These are phyloP conservation scores for Wickerhamomyces alni DNA, from an alignment of 805 yeast genomes.

Conservation along the genomic window DNA sequence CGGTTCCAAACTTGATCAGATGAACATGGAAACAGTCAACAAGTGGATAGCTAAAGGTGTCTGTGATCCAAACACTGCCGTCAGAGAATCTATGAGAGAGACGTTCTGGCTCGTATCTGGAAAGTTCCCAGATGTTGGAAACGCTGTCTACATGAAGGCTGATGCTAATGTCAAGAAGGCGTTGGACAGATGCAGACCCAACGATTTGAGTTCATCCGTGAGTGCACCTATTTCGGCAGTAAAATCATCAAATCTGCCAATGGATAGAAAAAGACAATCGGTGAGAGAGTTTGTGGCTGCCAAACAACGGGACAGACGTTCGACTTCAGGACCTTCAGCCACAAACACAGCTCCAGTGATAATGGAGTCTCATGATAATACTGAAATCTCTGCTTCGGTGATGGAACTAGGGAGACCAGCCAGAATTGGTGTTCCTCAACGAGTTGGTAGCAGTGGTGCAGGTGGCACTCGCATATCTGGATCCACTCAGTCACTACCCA, in stretches of 20 bases:
- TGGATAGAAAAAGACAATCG: slow-evolving; percentile 34
- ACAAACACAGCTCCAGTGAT: slow-evolving; percentile 9
- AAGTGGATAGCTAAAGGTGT: slow-evolving; percentile 55
- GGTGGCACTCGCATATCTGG: slow-evolving; percentile 15
- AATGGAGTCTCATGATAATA: not conserved
- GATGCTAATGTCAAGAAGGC: slow-evolving; percentile 44
- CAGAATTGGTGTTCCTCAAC: slow-evolving; percentile 19
- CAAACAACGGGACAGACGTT: slow-evolving; percentile 35
- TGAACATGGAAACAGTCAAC: slow-evolving; percentile 37
- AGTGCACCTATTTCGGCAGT: slow-evolving; percentile 12
- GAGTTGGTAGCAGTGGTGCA: slow-evolving; percentile 5
- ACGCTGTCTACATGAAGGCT: slow-evolving; percentile 19
- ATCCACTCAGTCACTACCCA: slow-evolving; percentile 10
- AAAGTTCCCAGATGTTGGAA: slow-evolving; percentile 48
- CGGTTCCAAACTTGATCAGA: slow-evolving; percentile 26
- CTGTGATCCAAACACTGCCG: slow-evolving; percentile 74
- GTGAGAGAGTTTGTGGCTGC: slow-evolving; percentile 42
- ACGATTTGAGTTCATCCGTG: slow-evolving; percentile 13
- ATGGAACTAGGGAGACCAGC: slow-evolving; percentile 19
- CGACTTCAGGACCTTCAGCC: slow-evolving; percentile 28
- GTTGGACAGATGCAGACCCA: slow-evolving; percentile 53
- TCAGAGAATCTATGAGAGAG: slow-evolving; percentile 66
- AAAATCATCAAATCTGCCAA: slow-evolving; percentile 6
- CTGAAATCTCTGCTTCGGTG: not conserved
- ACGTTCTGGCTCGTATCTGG: slow-evolving; percentile 67